phyloP scores from a whole-genome alignment of 164 flowering plant genomes.

The Magnolia officinalis region DNA sequence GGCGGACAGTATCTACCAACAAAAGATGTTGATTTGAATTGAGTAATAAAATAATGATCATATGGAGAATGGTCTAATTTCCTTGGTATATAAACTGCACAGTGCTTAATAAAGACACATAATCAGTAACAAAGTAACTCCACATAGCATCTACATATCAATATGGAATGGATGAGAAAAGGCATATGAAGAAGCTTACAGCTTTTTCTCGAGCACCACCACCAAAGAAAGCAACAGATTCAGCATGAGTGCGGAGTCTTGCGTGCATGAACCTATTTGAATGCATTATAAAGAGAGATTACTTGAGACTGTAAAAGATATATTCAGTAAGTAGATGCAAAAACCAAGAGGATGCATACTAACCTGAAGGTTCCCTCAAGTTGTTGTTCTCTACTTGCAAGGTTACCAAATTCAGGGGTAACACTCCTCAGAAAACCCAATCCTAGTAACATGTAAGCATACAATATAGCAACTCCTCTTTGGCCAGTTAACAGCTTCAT shows the following conservation, averaged over 20 bases:
- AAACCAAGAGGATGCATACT: constrained; percentile 14
- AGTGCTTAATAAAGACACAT: not conserved
- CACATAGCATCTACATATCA: not conserved
- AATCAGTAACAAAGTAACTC: not conserved
- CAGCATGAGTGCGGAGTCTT: constrained; percentile 93
- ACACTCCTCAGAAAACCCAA: constrained; percentile 85
- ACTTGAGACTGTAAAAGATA: not conserved
- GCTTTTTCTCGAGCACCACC: constrained; percentile 93
- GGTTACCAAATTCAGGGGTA: constrained; percentile 94
- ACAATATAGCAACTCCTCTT: constrained; percentile 86
- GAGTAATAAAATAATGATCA: not conserved
- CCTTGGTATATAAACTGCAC: not conserved
- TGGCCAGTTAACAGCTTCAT: constrained; percentile 89
- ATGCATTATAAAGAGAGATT: not conserved
- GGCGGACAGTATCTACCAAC: not conserved
- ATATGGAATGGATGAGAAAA: constrained; percentile 2
- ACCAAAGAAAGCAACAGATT: constrained; percentile 98
- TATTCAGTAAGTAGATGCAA: not conserved
- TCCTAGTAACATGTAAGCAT: constrained; percentile 92
- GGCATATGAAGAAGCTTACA: constrained; percentile 43
- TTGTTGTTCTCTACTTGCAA: constrained; percentile 78
- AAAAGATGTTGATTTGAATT: not conserved
- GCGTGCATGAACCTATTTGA: constrained; percentile 83
- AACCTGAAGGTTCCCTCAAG: constrained; percentile 98
- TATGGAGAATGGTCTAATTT: not conserved